phyloP scores from a whole-genome alignment of 495 filamentous ascomycete species.

The Aspergillus biplanus region DNA sequence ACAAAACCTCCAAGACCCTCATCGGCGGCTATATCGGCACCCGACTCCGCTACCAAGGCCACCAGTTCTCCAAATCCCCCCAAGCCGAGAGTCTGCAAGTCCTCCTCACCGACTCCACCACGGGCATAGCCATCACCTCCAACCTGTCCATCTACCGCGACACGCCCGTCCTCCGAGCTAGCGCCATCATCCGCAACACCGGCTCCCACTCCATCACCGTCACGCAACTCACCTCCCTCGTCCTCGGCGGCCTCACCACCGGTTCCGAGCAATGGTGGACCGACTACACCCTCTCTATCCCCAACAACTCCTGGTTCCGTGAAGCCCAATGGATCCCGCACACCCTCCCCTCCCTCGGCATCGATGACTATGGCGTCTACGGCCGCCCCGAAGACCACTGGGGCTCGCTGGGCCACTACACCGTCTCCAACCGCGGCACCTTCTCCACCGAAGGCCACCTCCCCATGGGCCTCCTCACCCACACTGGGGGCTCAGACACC shows the following conservation, averaged over 20 bases:
- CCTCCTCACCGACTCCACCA: slow-evolving; percentile 2
- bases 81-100: slow-evolving; percentile 14
- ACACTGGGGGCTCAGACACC: slow-evolving; percentile 23
- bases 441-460: slow-evolving; percentile 28
- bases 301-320: slow-evolving; percentile 32
- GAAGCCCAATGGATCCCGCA: slow-evolving; percentile 31
- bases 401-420: slow-evolving; percentile 15
- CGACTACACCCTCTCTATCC: slow-evolving; percentile 21
- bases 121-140: slow-evolving; percentile 8
- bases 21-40: slow-evolving; percentile 23
- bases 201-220: slow-evolving; percentile 14
- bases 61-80: slow-evolving; percentile 2
- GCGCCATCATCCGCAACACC: slow-evolving; percentile 20
- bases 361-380: slow-evolving; percentile 28
- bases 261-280: slow-evolving; percentile 25
- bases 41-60: slow-evolving; percentile 19
- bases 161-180: slow-evolving; percentile 19
- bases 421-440: slow-evolving; percentile 24
- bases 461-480: slow-evolving; percentile 25
- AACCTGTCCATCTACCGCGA: slow-evolving; percentile 20
- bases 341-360: slow-evolving; percentile 22
- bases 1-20: slow-evolving; percentile 25
- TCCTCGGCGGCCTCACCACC: slow-evolving; percentile 24
- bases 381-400: slow-evolving; percentile 22
- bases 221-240: slow-evolving; percentile 25